Base-by-base conservation (phyloP, 1,139 yeast species). In the Geotrichum bryndzae region DNA sequence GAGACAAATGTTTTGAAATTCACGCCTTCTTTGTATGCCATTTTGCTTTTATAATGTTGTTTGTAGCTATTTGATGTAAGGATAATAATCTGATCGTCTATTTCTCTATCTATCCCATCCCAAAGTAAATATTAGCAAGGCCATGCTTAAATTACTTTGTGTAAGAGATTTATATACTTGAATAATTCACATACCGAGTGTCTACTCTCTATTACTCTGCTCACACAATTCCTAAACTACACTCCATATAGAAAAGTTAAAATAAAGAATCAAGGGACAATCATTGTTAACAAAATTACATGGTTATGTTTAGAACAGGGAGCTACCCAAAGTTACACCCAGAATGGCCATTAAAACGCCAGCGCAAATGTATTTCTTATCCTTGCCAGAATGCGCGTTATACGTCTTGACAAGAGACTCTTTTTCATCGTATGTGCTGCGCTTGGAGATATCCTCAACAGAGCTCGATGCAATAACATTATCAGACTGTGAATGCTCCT, bases 361-460 rank as follows among this genome's bases (percentile, higher is more conserved):
- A 25, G 56, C 56, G 38, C 56, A 54, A 18, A 41, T 18, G 23
- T 54, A 54, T 31, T 54, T 54, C 35, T 54, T 54, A n/a, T 41
- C 27, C 11, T 15, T 27, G 10, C 29, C 46, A 29, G 25, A 18
- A 15, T 35, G 25, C 29, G 45, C 45, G 45, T 38, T 38, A 22
- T 48, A 48, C 6, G 15, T 27, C 15, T 53, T 22, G 23, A 41
- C 51, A 23, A 38, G 23, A 10, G 33, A 25, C n/a, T 41, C 13
- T 4, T 27, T 50, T 51, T 51, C 53, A 1, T 33, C 38, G 22
- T 33, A 48, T 15, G 25, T 33, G 23, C 11, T 8, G 31, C 33
- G 25, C 10, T 29, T 35, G 48, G 45, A 38, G 45, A 38, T 38
- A 13, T 38, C 45, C 45, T 38, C 45, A 29, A 18, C 46, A 15